These are phyloP conservation scores for Exophiala bonariae DNA, from an alignment of 2,329 filamentous ascomycete genomes.

Conservation along the genomic window DNA sequence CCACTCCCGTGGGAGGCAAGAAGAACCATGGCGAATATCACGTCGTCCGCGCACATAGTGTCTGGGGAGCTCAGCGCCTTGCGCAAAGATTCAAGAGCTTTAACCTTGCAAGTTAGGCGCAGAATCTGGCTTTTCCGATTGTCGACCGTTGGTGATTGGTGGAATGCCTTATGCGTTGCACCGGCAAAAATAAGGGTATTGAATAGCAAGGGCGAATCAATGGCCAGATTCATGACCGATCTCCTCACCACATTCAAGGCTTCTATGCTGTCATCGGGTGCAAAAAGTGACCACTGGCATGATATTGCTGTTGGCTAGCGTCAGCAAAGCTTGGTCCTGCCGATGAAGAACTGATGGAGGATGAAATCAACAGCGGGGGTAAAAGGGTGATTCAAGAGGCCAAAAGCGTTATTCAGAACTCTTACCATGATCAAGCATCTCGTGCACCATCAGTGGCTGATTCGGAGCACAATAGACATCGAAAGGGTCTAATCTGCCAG, in stretches of 20 bases:
- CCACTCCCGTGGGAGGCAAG: constrained; percentile 3
- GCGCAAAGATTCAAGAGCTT: constrained; percentile 2
- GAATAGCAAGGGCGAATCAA: constrained; percentile 7
- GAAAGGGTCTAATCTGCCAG: constrained; percentile 10
- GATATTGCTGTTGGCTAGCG: constrained; percentile 4
- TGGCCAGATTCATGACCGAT: constrained; percentile 9
- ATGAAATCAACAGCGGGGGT: neutral
- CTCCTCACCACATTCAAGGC: constrained; percentile 3
- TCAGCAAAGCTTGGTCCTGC: no score
- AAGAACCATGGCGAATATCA: constrained; percentile 8
- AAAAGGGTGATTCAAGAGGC: no score
- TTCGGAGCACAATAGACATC: constrained; percentile 3
- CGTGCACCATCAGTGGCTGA: constrained; percentile 8
- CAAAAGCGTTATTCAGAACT: neutral
- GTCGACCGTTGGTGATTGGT: constrained; percentile 6
- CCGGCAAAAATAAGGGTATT: constrained; percentile 7
- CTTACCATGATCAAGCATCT: constrained; percentile 12
- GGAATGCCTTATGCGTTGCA: constrained; percentile 11
- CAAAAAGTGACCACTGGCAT: constrained; percentile 11
- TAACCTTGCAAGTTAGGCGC: constrained; percentile 4
- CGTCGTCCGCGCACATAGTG: constrained; percentile 2
- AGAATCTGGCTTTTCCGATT: constrained; percentile 7
- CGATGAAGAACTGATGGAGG: no score
- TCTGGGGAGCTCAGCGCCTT: neutral
- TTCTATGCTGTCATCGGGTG: neutral